phyloP scores from a whole-genome alignment of 202 grass and related monocot species.

The Dendrocalamus latiflorus region DNA sequence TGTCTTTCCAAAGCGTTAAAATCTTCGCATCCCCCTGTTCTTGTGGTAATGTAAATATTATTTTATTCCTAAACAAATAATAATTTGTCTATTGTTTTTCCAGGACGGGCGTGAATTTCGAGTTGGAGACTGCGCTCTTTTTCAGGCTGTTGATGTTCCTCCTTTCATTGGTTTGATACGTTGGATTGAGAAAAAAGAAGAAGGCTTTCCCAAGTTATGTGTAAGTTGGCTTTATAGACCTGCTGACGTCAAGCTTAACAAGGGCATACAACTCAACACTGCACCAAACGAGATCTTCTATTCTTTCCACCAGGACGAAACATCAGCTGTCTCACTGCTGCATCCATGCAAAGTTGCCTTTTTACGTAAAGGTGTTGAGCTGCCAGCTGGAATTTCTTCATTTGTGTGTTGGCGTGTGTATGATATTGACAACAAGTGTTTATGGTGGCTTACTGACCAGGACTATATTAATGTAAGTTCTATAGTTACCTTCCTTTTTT shows the following conservation, averaged over 20 bases:
- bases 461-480: slow-evolving; percentile 89
- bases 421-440: slow-evolving; percentile 88
- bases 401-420: slow-evolving; percentile 92
- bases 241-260: slow-evolving; percentile 73
- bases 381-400: slow-evolving; percentile 59
- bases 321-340: slow-evolving; percentile 73
- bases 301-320: slow-evolving; percentile 90
- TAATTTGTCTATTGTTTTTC: slow-evolving; percentile 3
- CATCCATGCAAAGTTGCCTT: slow-evolving; percentile 97
- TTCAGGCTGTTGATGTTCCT: slow-evolving; percentile 62
- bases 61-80: neutral
- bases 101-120: slow-evolving; percentile 79
- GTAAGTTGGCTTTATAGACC: slow-evolving; percentile 92
- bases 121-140: slow-evolving; percentile 80
- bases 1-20: neutral
- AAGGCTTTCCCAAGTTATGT: slow-evolving; percentile 52
- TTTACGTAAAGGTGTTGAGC: slow-evolving; percentile 78
- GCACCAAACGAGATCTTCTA: slow-evolving; percentile 93
- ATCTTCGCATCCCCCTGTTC: neutral
- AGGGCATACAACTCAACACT: slow-evolving; percentile 52
- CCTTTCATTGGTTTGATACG: slow-evolving; percentile 90
- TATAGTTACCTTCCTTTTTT: slow-evolving; percentile 9
- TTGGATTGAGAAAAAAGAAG: slow-evolving; percentile 62
- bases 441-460: slow-evolving; percentile 91
- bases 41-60: neutral